Percentiles rank a stretch among this genome's conserved stretches.
These are phyloP conservation scores for Paradendryphiella salina DNA, from an alignment of 2,329 filamentous ascomycete species.

Conservation along the genomic window DNA sequence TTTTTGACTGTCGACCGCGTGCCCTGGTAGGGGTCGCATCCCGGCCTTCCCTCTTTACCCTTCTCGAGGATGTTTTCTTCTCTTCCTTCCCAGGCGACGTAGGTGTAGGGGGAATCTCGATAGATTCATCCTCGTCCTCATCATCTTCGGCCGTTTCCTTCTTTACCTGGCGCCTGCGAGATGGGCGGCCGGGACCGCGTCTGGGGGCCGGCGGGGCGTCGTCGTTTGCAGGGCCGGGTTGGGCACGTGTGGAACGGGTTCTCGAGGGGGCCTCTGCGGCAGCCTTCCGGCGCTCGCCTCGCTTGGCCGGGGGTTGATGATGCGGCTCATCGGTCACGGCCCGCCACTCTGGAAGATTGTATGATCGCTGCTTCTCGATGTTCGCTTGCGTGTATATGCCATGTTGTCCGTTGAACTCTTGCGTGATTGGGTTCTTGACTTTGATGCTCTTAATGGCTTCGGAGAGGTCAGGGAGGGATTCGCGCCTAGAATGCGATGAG, in stretches of 20 bases:
- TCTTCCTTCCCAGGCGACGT: constrained; percentile 50
- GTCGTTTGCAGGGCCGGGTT: constrained; percentile 34
- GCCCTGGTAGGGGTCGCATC: constrained; percentile 58
- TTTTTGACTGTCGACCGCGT: constrained; percentile 55
- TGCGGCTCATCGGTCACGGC: constrained; percentile 91
- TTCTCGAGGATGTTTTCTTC: constrained; percentile 39
- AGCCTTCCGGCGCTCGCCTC: constrained; percentile 73
- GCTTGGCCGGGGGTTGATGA: constrained; percentile 88
- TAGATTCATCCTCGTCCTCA: constrained; percentile 39
- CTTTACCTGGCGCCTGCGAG: constrained; percentile 35
- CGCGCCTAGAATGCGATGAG: constrained; percentile 55
- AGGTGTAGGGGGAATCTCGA: constrained; percentile 48
- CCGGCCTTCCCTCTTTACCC: constrained; percentile 44
- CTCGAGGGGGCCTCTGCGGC: constrained; percentile 38
- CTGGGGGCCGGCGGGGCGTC: constrained; percentile 49
- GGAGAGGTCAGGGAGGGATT: constrained; percentile 74
- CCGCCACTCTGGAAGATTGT: constrained; percentile 96
- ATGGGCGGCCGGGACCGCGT: constrained; percentile 56
- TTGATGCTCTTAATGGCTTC: constrained; percentile 87
- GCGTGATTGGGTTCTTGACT: constrained; percentile 95
- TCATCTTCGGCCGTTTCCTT: constrained; percentile 32
- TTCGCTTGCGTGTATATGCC: constrained; percentile 97
- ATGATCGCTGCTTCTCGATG: constrained; percentile 91
- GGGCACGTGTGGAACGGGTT: constrained; percentile 41
- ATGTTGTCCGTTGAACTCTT: constrained; percentile 95